phyloP scores from a whole-genome alignment of 352 stramenopile genomes.

The Globisporangium alternatum region DNA sequence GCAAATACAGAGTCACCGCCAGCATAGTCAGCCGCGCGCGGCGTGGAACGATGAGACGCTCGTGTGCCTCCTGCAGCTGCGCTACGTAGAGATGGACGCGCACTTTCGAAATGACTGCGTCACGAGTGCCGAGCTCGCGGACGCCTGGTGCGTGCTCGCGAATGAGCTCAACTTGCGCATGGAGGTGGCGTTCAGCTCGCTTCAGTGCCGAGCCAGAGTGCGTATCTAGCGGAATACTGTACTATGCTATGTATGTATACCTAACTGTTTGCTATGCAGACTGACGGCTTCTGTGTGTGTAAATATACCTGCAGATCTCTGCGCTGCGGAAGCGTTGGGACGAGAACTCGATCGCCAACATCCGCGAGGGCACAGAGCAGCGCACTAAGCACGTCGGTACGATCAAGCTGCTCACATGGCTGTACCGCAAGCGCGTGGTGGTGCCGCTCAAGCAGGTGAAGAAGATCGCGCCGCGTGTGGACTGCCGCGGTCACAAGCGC shows the following conservation, averaged over 20 bases:
- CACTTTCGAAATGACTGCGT: background rate
- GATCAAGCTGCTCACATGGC: slow-evolving; percentile 3
- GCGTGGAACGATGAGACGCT: background rate
- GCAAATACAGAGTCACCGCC: background rate
- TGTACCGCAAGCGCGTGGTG: background rate
- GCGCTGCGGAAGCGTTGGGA: slow-evolving; percentile 1
- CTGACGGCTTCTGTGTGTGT: too few relatives aligned
- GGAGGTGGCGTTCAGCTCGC: slow-evolving; percentile 4
- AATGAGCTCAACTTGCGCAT: background rate
- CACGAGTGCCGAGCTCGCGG: background rate
- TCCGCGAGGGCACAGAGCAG: slow-evolving; percentile 1
- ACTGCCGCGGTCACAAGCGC: slow-evolving; percentile 1
- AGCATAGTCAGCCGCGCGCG: background rate
- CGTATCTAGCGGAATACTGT: background rate
- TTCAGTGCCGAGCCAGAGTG: background rate
- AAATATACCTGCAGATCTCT: background rate
- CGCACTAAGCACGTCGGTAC: background rate
- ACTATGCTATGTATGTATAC: background rate
- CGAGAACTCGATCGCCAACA: slow-evolving; percentile 4
- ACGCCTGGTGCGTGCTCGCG: slow-evolving; percentile 2
- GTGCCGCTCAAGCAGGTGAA: background rate
- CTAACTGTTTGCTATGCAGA: background rate
- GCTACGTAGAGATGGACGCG: slow-evolving; percentile 1
- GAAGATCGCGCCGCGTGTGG: background rate
- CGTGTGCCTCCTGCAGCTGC: slow-evolving; percentile 5